phyloP scores from a whole-genome alignment of 495 filamentous ascomycete species.

The Letharia lupina region DNA sequence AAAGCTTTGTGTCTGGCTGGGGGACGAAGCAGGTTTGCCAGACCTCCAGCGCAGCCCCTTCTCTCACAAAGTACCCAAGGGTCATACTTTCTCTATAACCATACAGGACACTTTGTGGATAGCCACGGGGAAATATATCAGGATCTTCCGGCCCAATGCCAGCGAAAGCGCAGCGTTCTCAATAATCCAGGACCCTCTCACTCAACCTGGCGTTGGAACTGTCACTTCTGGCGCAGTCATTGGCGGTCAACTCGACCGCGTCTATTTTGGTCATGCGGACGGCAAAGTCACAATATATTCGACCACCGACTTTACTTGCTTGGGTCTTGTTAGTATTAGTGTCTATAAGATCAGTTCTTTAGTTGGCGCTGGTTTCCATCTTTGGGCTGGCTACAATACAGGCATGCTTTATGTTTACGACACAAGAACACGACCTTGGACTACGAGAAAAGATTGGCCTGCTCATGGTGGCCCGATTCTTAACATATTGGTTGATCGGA shows the following conservation, averaged over 20 bases:
- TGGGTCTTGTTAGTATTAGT: constrained; percentile 73
- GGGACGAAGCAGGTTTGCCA: constrained; percentile 66
- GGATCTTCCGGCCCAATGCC: constrained; percentile 67
- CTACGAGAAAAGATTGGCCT: constrained; percentile 85
- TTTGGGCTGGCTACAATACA: constrained; percentile 93
- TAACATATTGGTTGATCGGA: constrained; percentile 65
- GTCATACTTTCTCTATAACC: constrained; percentile 80
- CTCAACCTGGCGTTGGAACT: constrained; percentile 62
- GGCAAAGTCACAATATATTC: constrained; percentile 93
- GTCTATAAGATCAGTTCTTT: constrained; percentile 93
- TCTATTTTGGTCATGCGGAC: constrained; percentile 88
- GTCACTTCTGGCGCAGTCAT: constrained; percentile 79
- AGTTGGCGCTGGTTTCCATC: constrained; percentile 67
- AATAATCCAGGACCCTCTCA: constrained; percentile 58
- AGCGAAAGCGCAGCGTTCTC: constrained; percentile 62
- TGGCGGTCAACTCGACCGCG: constrained; percentile 63
- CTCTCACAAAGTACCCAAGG: constrained; percentile 64
- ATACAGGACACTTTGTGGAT: constrained; percentile 78
- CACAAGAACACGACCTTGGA: constrained; percentile 72
- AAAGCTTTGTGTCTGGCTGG: constrained; percentile 77
- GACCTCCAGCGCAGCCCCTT: constrained; percentile 58
- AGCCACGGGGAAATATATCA: constrained; percentile 77
- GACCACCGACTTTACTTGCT: constrained; percentile 58
- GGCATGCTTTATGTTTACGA: constrained; percentile 96
- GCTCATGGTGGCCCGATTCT: constrained; percentile 78